Evolutionary conservation across 805 yeast genomes (phyloP), one percentile per base, ranked within the genome.

Genomic region (Hanseniaspora pseudoguilliermondii): DNA sequence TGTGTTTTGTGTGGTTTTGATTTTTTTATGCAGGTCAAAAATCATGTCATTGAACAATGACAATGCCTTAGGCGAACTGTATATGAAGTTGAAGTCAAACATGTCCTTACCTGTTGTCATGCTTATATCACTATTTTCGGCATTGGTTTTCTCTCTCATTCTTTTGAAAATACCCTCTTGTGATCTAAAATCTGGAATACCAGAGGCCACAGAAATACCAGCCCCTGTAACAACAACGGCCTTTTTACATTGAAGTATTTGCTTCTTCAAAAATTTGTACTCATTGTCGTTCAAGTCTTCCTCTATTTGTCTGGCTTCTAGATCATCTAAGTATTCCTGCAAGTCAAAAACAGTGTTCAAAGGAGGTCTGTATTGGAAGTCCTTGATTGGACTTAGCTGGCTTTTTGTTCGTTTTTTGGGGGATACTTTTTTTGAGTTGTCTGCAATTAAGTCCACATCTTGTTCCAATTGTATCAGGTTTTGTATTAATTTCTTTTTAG

Each of bases 131-230:
- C 21, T 47, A 18, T 50, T 51, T 27, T 51, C 55, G 6, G 41
- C 16, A 13, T n/a, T 43, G 8, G 75, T 65, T 61, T 78, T 65
- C 2, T 69, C 64, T 43, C 72, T 71, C 41, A 80, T 66, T 15
- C 79, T 78, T 55, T 79, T 77, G 65, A 89, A 86, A 49, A 89
- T 73, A 1, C 95, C 95, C 58, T 81, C 72, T 0, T 87, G 78
- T 8, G 95, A 84, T 65, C 96, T 71, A 64, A 88, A 84, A 63
- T 84, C 93, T 3, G 96, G 96, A 41, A 88, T 89, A 5, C 96
- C 96, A 0, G 95, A 87, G 32, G 85, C 84, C 54, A 90, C 93
- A 13, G 95, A 86, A 20, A 86, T 79, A 2, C 96, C 96, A 18
- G 97, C 97, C 11, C 97, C 97, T 0, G 90, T 79, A 32, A 89